Evolutionary conservation across 2,329 filamentous ascomycete species (phyloP).

Genomic region (Colletotrichum viniferum): DNA sequence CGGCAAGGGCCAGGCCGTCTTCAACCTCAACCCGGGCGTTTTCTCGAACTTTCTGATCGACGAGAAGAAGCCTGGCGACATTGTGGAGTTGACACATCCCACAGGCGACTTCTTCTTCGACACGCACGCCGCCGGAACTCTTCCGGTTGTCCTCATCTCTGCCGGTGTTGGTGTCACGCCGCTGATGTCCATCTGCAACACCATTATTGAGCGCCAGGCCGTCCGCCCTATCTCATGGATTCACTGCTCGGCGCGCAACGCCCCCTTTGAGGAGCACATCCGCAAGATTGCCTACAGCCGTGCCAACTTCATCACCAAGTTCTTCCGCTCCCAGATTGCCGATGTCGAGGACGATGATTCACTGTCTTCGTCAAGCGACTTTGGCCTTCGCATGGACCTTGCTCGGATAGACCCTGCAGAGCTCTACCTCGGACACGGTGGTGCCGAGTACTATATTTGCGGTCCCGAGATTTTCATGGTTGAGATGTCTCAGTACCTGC

Average conservation of each 20-base stretch:
- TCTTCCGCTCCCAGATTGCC: conserved; percentile 55
- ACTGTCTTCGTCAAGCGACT: conserved; percentile 47
- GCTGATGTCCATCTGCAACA: conserved; percentile 64
- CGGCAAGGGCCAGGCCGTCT: conserved; percentile 44
- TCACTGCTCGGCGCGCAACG: conserved; percentile 53
- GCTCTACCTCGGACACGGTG: conserved; percentile 47
- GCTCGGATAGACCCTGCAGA: conserved; percentile 46
- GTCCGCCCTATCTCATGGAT: conserved; percentile 61
- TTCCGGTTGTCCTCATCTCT: conserved; percentile 64
- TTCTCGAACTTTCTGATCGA: conserved; percentile 75
- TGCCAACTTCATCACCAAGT: conserved; percentile 40
- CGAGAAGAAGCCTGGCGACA: conserved; percentile 63
- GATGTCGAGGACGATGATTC: conserved; percentile 45
- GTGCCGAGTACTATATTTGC: conserved; percentile 59
- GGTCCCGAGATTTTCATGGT: conserved; percentile 60
- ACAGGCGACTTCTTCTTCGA: conserved; percentile 65
- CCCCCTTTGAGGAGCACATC: conserved; percentile 60
- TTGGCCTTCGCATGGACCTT: conserved; percentile 49
- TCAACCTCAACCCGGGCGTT: conserved; percentile 61
- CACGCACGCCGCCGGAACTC: conserved; percentile 37
- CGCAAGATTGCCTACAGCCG: conserved; percentile 44
- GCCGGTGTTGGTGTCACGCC: conserved; percentile 66
- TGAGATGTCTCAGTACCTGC: conserved; percentile 50
- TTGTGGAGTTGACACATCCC: conserved; percentile 70
- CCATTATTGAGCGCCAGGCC: conserved; percentile 48